Percentiles rank a stretch among this genome's conserved stretches.
phyloP scores from a whole-genome alignment of 2,329 filamentous ascomycete species.

The Lachnellula occidentalis region DNA sequence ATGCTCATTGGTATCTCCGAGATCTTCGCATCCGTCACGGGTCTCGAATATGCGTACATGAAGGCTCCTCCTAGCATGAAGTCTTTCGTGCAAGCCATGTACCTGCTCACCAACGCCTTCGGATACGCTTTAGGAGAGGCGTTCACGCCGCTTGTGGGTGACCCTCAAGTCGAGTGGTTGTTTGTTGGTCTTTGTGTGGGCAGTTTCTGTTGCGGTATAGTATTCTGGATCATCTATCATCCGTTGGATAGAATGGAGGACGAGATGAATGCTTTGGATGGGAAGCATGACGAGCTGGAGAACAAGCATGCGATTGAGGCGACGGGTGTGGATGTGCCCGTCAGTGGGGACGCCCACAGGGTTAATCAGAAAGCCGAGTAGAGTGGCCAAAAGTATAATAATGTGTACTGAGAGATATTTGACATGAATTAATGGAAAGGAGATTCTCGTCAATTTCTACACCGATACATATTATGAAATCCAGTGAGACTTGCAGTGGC shows the following conservation, averaged over 20 bases:
- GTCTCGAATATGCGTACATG: slow-evolving; percentile 71
- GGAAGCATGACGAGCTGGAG: slow-evolving; percentile 16
- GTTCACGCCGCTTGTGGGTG: slow-evolving; percentile 37
- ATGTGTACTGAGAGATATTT: too few relatives aligned
- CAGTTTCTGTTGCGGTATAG: slow-evolving; percentile 8
- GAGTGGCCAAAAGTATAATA: not conserved
- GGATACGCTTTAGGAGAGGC: slow-evolving; percentile 46
- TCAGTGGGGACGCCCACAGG: not conserved
- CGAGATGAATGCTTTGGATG: slow-evolving; percentile 21
- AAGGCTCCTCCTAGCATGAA: slow-evolving; percentile 77
- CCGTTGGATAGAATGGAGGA: slow-evolving; percentile 20
- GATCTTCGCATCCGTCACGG: slow-evolving; percentile 53
- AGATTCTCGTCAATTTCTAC: too few relatives aligned
- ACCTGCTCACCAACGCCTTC: slow-evolving; percentile 60
- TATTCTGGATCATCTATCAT: slow-evolving; percentile 20
- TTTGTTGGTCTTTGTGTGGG: slow-evolving; percentile 23
- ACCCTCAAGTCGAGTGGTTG: slow-evolving; percentile 39
- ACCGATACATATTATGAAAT: too few relatives aligned
- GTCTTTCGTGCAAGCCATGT: slow-evolving; percentile 63
- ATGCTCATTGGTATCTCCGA: slow-evolving; percentile 51
- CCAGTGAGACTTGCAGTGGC: too few relatives aligned
- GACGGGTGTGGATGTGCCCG: not conserved
- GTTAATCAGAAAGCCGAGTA: not conserved
- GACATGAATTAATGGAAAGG: too few relatives aligned
- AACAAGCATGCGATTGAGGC: slow-evolving; percentile 8